phyloP scores from a whole-genome alignment of 2,329 filamentous ascomycete species.

The Tricladium varicosporioides region DNA sequence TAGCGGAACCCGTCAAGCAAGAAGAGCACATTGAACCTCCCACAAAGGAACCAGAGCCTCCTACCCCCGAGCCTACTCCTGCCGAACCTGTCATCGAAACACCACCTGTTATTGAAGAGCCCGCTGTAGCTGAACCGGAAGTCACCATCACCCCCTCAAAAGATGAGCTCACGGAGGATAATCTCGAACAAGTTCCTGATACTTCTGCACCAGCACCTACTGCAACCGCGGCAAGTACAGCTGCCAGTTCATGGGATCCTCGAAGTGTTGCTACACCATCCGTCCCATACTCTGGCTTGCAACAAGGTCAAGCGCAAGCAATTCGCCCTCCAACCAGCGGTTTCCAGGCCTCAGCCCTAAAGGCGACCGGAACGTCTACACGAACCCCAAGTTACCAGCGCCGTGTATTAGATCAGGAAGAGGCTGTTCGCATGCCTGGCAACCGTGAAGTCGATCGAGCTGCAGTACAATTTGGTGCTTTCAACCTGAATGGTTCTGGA shows the following conservation, averaged over 20 bases:
- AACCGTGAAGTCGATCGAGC: conserved; percentile 93
- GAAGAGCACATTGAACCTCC: conserved; percentile 47
- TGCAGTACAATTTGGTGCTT: conserved; percentile 93
- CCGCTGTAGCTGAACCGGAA: conserved; percentile 35
- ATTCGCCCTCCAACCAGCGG: conserved; percentile 62
- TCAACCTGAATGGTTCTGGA: conserved; percentile 75
- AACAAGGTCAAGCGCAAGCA: conserved; percentile 54
- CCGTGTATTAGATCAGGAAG: conserved; percentile 88
- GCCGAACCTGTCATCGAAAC: conserved; percentile 38
- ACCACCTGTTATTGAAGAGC: conserved; percentile 23
- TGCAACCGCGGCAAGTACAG: conserved; percentile 83
- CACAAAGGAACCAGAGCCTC: conserved; percentile 36
- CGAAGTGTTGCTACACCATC: conserved; percentile 57
- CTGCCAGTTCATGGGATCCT: conserved; percentile 81
- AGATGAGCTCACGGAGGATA: conserved; percentile 84
- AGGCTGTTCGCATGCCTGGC: conserved; percentile 96
- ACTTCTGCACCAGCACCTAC: conserved; percentile 73
- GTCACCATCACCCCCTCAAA: conserved; percentile 65
- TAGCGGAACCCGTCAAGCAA: conserved; percentile 37
- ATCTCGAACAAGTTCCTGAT: conserved; percentile 88
- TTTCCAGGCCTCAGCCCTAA: conserved; percentile 77
- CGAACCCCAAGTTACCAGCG: conserved; percentile 81
- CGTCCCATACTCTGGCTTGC: conserved; percentile 64
- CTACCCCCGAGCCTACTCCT: conserved; percentile 34
- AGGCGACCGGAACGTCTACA: conserved; percentile 61